A percentile compares a stretch with the other conserved stretches of the same genome.
Evolutionary conservation across 306 rosid genomes (phyloP).

Genomic region (Lathyrus aphaca): DNA sequence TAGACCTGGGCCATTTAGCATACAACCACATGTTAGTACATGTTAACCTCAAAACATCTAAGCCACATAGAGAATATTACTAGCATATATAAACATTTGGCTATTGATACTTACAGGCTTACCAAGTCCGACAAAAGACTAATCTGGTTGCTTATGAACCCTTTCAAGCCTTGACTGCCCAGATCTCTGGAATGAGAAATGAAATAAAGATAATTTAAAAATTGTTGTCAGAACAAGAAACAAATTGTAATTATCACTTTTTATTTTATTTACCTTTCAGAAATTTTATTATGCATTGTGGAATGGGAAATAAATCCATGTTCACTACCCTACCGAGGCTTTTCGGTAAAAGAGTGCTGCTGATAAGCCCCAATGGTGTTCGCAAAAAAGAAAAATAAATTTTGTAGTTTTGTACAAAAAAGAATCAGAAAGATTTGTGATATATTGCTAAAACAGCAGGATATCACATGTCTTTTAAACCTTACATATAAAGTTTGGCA

Average conservation of each 20-base stretch:
- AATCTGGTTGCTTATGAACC: constrained; percentile 76
- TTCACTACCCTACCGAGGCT: constrained; percentile 30
- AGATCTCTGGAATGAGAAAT: constrained; percentile 67
- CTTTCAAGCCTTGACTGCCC: constrained; percentile 96
- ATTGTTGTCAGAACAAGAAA: constrained; percentile 23
- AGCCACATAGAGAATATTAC: constrained; percentile 28
- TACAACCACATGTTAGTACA: not conserved
- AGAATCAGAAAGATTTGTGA: constrained; percentile 29
- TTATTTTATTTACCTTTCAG: constrained; percentile 11
- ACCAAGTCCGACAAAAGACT: constrained; percentile 84
- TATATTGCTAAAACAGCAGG: constrained; percentile 27
- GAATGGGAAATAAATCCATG: constrained; percentile 16
- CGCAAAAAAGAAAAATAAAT: constrained; percentile 11
- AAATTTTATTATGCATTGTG: constrained; percentile 17
- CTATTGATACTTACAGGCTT: constrained; percentile 90
- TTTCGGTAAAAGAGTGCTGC: constrained; percentile 22
- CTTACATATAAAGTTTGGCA: constrained; percentile 27
- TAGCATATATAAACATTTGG: constrained; percentile 36
- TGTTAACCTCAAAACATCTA: constrained; percentile 18
- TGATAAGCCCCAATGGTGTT: constrained; percentile 16
- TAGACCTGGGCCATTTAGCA: constrained; percentile 19
- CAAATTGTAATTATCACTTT: constrained; percentile 21
- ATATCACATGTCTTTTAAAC: constrained; percentile 33
- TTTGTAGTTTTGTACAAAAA: constrained; percentile 36
- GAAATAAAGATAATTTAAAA: constrained; percentile 20